Conservation (phyloP, 306 rosid species). For the Lathyrus oleraceus region DNA sequence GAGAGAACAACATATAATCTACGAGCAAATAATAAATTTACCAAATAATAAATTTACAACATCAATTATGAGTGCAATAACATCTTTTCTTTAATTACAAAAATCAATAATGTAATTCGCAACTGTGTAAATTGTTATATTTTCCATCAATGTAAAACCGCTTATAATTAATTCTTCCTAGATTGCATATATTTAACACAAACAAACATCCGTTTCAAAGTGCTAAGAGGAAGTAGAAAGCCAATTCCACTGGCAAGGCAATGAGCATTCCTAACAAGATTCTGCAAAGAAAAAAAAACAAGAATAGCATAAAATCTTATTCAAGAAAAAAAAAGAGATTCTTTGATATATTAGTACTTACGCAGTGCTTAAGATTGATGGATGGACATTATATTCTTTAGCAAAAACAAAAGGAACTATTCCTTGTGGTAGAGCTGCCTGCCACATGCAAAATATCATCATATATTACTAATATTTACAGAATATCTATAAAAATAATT, state of each 20-base stretch:
- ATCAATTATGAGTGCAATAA: too few relatives aligned
- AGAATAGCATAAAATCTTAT: constrained; percentile 34
- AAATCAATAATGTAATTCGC: background rate
- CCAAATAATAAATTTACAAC: too few relatives aligned
- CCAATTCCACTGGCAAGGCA: constrained; percentile 82
- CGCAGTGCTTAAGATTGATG: constrained; percentile 87
- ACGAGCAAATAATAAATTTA: too few relatives aligned
- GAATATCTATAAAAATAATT: too few relatives aligned
- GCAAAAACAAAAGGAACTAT: constrained; percentile 95
- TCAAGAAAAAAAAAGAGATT: background rate
- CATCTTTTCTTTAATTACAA: background rate
- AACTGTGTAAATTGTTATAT: background rate
- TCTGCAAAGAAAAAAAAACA: constrained; percentile 50
- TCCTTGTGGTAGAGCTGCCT: constrained; percentile 98
- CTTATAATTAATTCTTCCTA: background rate
- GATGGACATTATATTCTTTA: constrained; percentile 79
- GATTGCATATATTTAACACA: background rate
- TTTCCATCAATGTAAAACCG: constrained; percentile 3
- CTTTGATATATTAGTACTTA: constrained; percentile 31
- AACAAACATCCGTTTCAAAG: constrained; percentile 41
- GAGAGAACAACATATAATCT: too few relatives aligned
- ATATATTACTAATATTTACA: background rate
- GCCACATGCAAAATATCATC: constrained; percentile 32
- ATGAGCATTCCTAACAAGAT: constrained; percentile 81
- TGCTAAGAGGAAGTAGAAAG: constrained; percentile 72